Evolutionary conservation across 495 filamentous ascomycete genomes (phyloP).

Genomic region (Schizothecium vesticola): DNA sequence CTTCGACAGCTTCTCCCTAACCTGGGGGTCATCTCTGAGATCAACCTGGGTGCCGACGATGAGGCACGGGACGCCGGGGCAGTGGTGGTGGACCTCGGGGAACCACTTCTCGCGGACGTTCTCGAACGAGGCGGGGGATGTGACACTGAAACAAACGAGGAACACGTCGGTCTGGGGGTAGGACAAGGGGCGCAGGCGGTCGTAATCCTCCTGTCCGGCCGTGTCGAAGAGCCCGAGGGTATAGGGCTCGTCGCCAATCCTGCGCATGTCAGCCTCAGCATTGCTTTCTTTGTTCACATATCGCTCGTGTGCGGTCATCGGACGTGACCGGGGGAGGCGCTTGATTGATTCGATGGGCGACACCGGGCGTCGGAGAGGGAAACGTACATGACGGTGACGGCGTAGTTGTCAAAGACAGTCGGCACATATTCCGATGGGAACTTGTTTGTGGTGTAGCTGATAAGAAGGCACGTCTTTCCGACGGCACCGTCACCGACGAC

Average conservation of each 20-base stretch:
- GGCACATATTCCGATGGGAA: constrained; percentile 99
- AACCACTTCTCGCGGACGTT: constrained; percentile 99
- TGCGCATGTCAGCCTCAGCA: constrained; percentile 35
- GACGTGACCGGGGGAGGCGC: not conserved
- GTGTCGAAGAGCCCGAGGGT: constrained; percentile 98
- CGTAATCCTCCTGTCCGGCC: constrained; percentile 98
- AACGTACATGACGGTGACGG: constrained; percentile 96
- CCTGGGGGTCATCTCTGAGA: constrained; percentile 83
- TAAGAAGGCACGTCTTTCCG: constrained; percentile 96
- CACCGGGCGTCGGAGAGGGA: constrained; percentile 3
- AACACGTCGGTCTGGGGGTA: constrained; percentile 99
- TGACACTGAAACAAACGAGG: constrained; percentile 97
- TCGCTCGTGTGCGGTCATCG: not conserved
- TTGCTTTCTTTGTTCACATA: not conserved
- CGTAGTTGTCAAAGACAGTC: constrained; percentile 99
- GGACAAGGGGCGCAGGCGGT: constrained; percentile 89
- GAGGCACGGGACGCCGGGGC: constrained; percentile 93
- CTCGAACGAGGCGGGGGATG: constrained; percentile 97
- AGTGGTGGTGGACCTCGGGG: constrained; percentile 97
- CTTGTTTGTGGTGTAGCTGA: constrained; percentile 99
- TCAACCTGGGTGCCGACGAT: constrained; percentile 98
- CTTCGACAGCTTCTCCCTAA: constrained; percentile 85
- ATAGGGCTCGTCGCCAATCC: constrained; percentile 99
- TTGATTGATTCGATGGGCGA: not conserved
- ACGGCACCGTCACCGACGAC: constrained; percentile 99